Evolutionary conservation across 1,284 basidiomycete genomes (phyloP), one percentile per base, ranked within the genome.

Genomic region (Sutorius eximius): DNA sequence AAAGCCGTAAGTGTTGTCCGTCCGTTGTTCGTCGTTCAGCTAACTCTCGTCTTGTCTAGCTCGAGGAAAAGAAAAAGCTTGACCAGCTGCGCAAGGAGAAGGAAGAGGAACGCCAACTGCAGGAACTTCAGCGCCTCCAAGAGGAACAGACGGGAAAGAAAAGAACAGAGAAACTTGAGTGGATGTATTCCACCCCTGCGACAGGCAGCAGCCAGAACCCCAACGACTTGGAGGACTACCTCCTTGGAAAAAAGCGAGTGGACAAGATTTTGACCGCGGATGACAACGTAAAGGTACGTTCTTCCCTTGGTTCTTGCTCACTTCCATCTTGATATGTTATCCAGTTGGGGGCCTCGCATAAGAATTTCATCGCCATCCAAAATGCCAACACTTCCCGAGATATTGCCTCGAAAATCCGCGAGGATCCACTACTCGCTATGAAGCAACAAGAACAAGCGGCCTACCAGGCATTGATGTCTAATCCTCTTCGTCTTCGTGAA

Each of bases 111-210:
- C 82, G 97, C 13, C 95, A 98, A 71, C 75, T 99, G 29, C 95
- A 97, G 64, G 95, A 99, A 66, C 83, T 99, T 16, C 96, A 98
- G 70, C 84, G 95, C 46, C 73, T 99, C 45, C 95, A 97, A 70
- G 93, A 95, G 68, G 90, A 91, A 58, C 86, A 95, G 61, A 98
- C 96, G 9, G 97, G 97, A 30, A 93, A 90, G 78, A 97, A 95
- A 75, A 80, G 92, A 61, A 83, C 88, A 47, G 95, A 98, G 71
- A 93, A 94, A 68, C 75, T 99, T 50, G 96, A 99, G 71, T 99
- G 97, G 97, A 96, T 99, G 93, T 99, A 99, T 76, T 81, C 95
- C 15, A 97, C 96, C 1, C 96, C 97, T 2, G 91, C 92, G 0
- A 85, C 89, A 6, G 92, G 90, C 15, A 87, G 81, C 57, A 87